A percentile compares a stretch with the other conserved stretches of the same genome.
These are phyloP conservation scores for Cyamopsis tetragonoloba DNA, from an alignment of 306 rosid genomes.

Conservation along the genomic window DNA sequence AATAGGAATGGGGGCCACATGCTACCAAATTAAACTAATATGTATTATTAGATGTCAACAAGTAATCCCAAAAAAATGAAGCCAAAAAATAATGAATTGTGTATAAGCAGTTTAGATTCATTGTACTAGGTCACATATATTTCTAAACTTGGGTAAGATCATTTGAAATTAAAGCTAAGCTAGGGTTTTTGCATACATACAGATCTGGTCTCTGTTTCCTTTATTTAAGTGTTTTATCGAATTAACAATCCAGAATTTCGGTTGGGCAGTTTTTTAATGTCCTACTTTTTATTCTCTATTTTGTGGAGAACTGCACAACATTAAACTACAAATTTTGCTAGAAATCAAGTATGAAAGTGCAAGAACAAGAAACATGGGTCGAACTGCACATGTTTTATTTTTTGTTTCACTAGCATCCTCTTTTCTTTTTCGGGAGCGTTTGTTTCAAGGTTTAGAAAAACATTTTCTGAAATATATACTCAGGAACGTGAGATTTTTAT, in stretches of 20 bases:
- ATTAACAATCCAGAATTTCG: too few species aligned
- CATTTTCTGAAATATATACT: too few species aligned
- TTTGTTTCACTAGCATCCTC: too few species aligned
- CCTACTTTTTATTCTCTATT: too few species aligned
- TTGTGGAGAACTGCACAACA: too few species aligned
- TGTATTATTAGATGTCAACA: slow-evolving; percentile 13
- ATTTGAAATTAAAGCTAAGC: neutral
- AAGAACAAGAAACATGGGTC: neutral
- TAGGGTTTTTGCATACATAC: neutral
- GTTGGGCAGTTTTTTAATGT: too few species aligned
- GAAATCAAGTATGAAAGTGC: neutral
- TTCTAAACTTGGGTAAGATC: neutral
- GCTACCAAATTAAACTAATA: neutral
- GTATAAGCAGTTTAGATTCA: slow-evolving; percentile 25
- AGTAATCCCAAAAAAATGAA: slow-evolving; percentile 1
- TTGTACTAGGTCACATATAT: slow-evolving; percentile 29
- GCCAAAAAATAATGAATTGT: slow-evolving; percentile 1
- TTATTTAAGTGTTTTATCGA: neutral
- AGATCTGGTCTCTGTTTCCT: neutral
- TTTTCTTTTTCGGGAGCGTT: too few species aligned
- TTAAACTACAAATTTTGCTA: neutral
- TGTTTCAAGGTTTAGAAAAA: too few species aligned
- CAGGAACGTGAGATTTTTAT: too few species aligned
- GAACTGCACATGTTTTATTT: too few species aligned
- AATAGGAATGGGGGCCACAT: neutral